Base-by-base conservation (phyloP, 2,329 filamentous ascomycete genomes). In the Talaromyces pinophilus region DNA sequence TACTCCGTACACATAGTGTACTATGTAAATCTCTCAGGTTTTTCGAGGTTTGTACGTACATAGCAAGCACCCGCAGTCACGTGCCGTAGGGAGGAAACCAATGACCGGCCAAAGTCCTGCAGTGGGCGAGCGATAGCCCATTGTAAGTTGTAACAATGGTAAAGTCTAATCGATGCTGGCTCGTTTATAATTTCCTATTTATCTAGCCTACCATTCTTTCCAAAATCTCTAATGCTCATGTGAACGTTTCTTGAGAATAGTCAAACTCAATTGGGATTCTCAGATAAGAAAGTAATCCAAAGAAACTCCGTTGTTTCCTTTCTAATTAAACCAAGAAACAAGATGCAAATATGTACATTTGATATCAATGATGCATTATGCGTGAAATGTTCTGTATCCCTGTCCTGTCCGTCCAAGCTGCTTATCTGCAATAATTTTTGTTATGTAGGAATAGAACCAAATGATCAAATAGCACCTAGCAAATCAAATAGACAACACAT, bases 281-380 rank as follows among this genome's bases (percentile, higher is more conserved):
- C 22, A 52, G 22, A 25, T 15, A 52, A 50, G 3, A 13, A 15
- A 57, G 5, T 22, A 30, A 17, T n/a, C 7, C 25, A 30, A 15
- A 33, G 11, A 40, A 57, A 57, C 54, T 40, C 54, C 54, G 6
- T 8, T 57, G 54, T 57, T 57, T 57, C 54, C 33, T 57, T 19
- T 57, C 33, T 57, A 22, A n/a, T 38, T 19, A 40, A 25, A 7
- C 33, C 52, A 55, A 57, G 42, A 46, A 48, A 25, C 28, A 48
- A 61, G 11, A 61, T 61, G 59, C 59, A 57, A 38, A 15, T 57
- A 57, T 40, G 33, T 57, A 57, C 33, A 57, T 19, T 33, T 5
- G 28, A 55, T 25, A 50, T 50, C 46, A 50, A 25, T 50, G 46
- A 50, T 30, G 28, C 28, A 54, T 33, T 54, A 54, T 52, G 48